Evolutionary conservation across 108 stramenopile genomes (phyloP).

Genomic region (Fragilaria radians): DNA sequence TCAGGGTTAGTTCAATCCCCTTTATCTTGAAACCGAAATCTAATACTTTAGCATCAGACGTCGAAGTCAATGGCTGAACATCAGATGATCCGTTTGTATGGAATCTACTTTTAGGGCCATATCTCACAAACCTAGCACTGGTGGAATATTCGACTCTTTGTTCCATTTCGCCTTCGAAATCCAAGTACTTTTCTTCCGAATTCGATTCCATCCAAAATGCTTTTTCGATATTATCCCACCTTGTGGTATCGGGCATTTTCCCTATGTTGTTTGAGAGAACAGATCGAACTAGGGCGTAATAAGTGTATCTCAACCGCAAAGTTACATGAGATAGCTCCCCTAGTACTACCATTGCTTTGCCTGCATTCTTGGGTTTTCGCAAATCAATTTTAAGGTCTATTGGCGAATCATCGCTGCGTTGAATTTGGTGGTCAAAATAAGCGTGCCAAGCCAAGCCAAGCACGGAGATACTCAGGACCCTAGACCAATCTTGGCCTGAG

Average conservation of each 20-base stretch:
- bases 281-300: slow-evolving; percentile 35
- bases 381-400: slow-evolving; percentile 34
- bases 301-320: slow-evolving; percentile 32
- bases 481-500: slow-evolving; percentile 18
- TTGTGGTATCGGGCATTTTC: slow-evolving; percentile 30
- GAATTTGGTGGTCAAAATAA: background rate
- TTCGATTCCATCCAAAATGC: slow-evolving; percentile 35
- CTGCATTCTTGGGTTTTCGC: slow-evolving; percentile 29
- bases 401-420: slow-evolving; percentile 5
- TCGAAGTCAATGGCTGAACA: background rate
- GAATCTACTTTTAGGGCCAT: slow-evolving; percentile 31
- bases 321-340: slow-evolving; percentile 35
- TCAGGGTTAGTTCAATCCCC: slow-evolving; percentile 34
- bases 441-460: slow-evolving; percentile 17
- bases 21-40: slow-evolving; percentile 38
- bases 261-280: slow-evolving; percentile 41
- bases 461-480: slow-evolving; percentile 14
- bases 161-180: background rate
- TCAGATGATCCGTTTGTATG: background rate
- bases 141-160: slow-evolving; percentile 32
- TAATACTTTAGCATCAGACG: slow-evolving; percentile 2
- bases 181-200: slow-evolving; percentile 2
- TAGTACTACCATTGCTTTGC: slow-evolving; percentile 23
- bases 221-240: slow-evolving; percentile 68
- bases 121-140: slow-evolving; percentile 52